Evolutionary conservation across 2,329 filamentous ascomycete genomes (phyloP).

Genomic region (Ophiostoma triangulosporum): DNA sequence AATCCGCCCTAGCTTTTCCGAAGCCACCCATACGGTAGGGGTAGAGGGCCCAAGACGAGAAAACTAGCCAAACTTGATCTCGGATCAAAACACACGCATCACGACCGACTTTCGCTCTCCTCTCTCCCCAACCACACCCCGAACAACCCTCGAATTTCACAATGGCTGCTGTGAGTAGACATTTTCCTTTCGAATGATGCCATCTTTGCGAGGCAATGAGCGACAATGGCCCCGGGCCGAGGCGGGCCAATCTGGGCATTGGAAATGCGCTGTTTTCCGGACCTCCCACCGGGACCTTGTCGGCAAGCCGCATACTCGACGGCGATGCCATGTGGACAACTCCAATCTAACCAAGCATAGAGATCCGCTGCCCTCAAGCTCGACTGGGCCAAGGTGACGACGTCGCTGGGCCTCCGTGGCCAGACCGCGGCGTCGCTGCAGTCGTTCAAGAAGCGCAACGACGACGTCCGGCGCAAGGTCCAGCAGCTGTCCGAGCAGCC

Average conservation of each 20-base stretch:
- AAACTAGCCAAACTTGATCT: constrained; percentile 9
- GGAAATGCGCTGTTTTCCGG: constrained; percentile 1
- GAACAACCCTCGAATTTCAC: constrained; percentile 7
- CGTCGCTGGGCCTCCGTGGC: constrained; percentile 89
- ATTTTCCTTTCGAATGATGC: background rate
- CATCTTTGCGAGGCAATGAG: background rate
- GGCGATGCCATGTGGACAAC: background rate
- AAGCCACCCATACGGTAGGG: constrained; percentile 9
- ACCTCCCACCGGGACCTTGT: background rate
- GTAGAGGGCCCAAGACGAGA: constrained; percentile 2
- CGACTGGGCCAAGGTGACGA: constrained; percentile 94
- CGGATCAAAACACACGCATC: constrained; percentile 4
- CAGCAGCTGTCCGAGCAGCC: constrained; percentile 70
- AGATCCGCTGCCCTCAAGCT: constrained; percentile 97
- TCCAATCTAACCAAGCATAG: constrained; percentile 40
- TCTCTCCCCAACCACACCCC: constrained; percentile 1
- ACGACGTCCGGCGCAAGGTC: constrained; percentile 92
- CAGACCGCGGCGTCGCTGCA: constrained; percentile 84
- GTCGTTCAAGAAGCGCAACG: constrained; percentile 99
- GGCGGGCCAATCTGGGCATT: background rate
- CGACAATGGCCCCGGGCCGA: background rate
- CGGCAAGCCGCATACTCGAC: background rate
- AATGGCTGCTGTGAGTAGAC: constrained; percentile 15
- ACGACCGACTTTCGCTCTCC: background rate
- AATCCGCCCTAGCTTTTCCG: constrained; percentile 16